Conservation (phyloP, 495 filamentous ascomycete genomes). For the Hypomontagnella submonticulosa region DNA sequence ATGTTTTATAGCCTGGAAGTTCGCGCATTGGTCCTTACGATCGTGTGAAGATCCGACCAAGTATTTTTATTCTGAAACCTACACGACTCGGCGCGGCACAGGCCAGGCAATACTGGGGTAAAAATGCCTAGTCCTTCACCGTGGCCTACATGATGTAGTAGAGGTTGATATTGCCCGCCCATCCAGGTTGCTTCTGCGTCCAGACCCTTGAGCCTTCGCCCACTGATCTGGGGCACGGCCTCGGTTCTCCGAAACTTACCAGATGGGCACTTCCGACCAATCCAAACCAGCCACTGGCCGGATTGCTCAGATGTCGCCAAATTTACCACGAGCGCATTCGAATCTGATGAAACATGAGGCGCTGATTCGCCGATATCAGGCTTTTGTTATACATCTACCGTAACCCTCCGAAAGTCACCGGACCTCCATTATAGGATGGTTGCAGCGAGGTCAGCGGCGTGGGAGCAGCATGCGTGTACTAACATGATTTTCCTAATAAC, state of each 20-base stretch:
- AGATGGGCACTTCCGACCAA: conserved; percentile 41
- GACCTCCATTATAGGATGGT: conserved; percentile 42
- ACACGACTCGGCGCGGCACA: conserved; percentile 41
- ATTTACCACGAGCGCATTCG: conserved; percentile 29
- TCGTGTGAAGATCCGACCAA: conserved; percentile 32
- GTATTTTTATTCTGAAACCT: conserved; percentile 44
- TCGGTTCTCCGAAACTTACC: conserved; percentile 47
- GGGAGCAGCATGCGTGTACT: conserved; percentile 35
- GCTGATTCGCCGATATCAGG: conserved; percentile 42
- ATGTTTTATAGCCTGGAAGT: conserved; percentile 26
- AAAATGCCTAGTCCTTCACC: conserved; percentile 22
- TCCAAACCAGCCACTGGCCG: conserved; percentile 33
- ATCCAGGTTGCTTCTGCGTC: conserved; percentile 36
- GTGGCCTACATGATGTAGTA: conserved; percentile 31
- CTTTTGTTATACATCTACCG: conserved; percentile 45
- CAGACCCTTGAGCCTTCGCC: conserved; percentile 33
- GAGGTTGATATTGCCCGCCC: conserved; percentile 39
- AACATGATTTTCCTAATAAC: conserved; percentile 34
- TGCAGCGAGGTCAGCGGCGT: conserved; percentile 41
- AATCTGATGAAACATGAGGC: conserved; percentile 29
- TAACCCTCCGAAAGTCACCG: conserved; percentile 43
- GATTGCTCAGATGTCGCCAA: conserved; percentile 29
- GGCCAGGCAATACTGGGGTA: conserved; percentile 23
- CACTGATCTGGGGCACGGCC: conserved; percentile 45
- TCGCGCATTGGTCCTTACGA: conserved; percentile 49